Evolutionary conservation across 768 basidiomycete species (phyloP).

Genomic region (Boletus insuetus): DNA sequence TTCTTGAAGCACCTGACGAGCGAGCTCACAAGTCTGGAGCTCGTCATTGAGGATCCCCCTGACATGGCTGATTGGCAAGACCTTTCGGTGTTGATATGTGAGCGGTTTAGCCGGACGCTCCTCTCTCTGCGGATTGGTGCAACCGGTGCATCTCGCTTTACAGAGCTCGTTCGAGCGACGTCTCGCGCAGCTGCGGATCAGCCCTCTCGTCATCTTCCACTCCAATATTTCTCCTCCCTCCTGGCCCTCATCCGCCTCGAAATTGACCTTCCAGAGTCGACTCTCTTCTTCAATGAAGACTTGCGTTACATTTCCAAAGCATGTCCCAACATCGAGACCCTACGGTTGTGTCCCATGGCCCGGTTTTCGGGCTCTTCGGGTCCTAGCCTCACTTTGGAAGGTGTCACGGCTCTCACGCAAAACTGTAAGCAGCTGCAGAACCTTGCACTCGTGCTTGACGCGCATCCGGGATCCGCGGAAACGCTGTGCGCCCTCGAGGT

Average conservation of each 20-base stretch:
- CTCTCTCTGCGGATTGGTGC: constrained; percentile 61
- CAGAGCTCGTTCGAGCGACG: constrained; percentile 76
- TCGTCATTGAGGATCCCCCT: constrained; percentile 78
- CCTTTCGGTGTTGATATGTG: constrained; percentile 59
- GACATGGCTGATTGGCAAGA: constrained; percentile 75
- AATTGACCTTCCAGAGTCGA: constrained; percentile 76
- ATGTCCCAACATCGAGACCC: constrained; percentile 67
- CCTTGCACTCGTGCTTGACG: constrained; percentile 63
- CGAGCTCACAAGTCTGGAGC: constrained; percentile 64
- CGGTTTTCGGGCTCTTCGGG: constrained; percentile 55
- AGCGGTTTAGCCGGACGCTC: constrained; percentile 58
- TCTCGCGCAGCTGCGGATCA: constrained; percentile 55
- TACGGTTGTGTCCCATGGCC: constrained; percentile 65
- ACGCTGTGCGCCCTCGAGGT: constrained; percentile 44
- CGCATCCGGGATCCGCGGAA: constrained; percentile 43
- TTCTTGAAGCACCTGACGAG: constrained; percentile 70
- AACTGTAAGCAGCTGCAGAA: constrained; percentile 63
- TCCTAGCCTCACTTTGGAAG: constrained; percentile 61
- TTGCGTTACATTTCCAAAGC: constrained; percentile 54
- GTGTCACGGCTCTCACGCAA: constrained; percentile 55
- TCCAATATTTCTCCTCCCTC: constrained; percentile 55
- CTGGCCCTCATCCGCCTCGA: constrained; percentile 61
- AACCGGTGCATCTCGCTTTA: constrained; percentile 72
- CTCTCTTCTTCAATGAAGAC: constrained; percentile 61
- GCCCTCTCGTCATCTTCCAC: constrained; percentile 56